Percentiles rank a stretch among this genome's conserved stretches.
phyloP scores from a whole-genome alignment of 2,329 filamentous ascomycete species.

The Apiospora malaysiana region DNA sequence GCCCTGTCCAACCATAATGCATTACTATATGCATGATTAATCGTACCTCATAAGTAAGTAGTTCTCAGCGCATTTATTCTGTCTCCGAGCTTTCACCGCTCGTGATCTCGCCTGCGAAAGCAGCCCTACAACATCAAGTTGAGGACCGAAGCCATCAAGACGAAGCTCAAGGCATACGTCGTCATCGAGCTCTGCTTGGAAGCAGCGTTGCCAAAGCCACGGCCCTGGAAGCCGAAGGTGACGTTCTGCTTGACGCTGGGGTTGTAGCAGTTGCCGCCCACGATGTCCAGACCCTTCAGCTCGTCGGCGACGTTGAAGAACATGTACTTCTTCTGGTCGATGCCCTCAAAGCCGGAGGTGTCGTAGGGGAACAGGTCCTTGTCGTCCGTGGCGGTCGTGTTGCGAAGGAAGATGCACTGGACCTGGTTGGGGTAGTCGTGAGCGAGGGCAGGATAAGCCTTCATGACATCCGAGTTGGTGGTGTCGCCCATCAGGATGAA shows the following conservation, averaged over 20 bases:
- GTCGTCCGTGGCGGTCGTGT: conserved; percentile 72
- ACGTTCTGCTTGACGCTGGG: conserved; percentile 69
- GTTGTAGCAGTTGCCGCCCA: conserved; percentile 72
- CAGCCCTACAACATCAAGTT: neutral
- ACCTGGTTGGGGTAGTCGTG: conserved; percentile 73
- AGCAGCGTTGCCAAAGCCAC: conserved; percentile 49
- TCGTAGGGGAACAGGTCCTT: conserved; percentile 77
- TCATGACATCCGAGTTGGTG: conserved; percentile 79
- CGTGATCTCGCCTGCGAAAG: neutral
- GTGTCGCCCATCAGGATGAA: conserved; percentile 81
- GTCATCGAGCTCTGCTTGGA: conserved; percentile 21
- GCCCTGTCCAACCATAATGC: neutral
- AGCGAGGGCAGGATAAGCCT: conserved; percentile 64
- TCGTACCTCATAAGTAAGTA: conserved; percentile 15
- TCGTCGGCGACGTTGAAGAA: conserved; percentile 79
- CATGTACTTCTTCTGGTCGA: conserved; percentile 75
- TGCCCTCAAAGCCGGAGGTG: conserved; percentile 70
- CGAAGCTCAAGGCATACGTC: neutral
- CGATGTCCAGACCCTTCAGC: conserved; percentile 68
- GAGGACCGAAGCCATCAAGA: neutral
- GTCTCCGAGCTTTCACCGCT: neutral
- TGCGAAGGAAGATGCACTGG: conserved; percentile 78
- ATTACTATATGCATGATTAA: neutral
- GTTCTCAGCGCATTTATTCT: neutral
- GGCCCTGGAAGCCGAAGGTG: conserved; percentile 70